Base-by-base conservation (phyloP, 2,329 filamentous ascomycete species). In the Alternaria tenuissima region DNA sequence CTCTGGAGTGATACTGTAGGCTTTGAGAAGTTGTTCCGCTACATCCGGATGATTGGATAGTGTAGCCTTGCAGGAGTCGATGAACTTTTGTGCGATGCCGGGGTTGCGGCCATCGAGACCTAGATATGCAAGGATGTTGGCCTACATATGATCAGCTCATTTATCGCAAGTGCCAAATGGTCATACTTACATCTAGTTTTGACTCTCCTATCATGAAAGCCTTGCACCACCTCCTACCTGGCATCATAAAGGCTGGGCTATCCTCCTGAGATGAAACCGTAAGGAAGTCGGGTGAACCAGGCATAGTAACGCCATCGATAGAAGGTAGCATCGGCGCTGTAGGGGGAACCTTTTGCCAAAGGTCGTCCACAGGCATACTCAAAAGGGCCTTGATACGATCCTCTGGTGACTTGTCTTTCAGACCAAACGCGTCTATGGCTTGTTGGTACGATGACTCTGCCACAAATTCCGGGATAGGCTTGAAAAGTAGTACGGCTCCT, bases 121-220 rank as follows among this genome's bases (percentile, higher is more conserved):
- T 26, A 71, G 61, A 28, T 67, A 74, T 24, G 66, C 67, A 5
- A 75, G 52, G 9, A 76, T 74, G 44, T 67, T 76, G 11, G 59
- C 66, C 71, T 75, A 32, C 7, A 12, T 2, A 12, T 1, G 5
- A 30, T 63, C 7, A 63, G 49, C 26, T 5, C 18, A n/a, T 22
- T 2, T 6, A 7, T 11, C 7, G 5, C 5, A 39, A 7, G 6
- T 39, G 2, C 5, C 20, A n/a, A 5, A 4, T n/a, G 8, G 5
- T 3, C 5, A 1, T 12, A 32, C 47, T 67, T 72, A 82, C 81
- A 73, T 85, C 83, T 46, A 82, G 77, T 58, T 80, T 75, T 22
- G 81, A 81, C 59, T 85, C 80, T 16, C 83, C 84, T 39, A 85
- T 79, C 60, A 84, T 76, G 11, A 85, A 57, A n/a, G 77, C 74